Base-by-base conservation (phyloP, 2,329 filamentous ascomycete species). In the Cercospora sp. region DNA sequence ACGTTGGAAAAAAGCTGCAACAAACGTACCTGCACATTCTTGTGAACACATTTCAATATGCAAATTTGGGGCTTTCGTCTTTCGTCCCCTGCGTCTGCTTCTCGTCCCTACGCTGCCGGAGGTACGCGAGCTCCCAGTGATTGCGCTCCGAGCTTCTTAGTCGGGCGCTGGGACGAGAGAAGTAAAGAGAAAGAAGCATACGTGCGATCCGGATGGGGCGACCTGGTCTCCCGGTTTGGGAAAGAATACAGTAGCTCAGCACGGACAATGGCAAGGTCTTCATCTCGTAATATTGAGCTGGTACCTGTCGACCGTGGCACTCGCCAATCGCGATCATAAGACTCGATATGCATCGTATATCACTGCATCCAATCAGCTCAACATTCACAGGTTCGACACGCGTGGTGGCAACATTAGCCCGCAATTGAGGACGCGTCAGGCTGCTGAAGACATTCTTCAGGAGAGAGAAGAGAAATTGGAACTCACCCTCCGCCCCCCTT, bases 341-440 rank as follows among this genome's bases (percentile, higher is more conserved):
- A 71, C 68, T 18, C 69, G 65, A 40, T 71, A 71, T 26, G 68
- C 68, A 53, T 71, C 69, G 32, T 71, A 71, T 28, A 71, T 70
- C n/a, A 71, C 69, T 71, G 13, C 18, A n/a, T 37, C 55, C 30
- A 37, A 30, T 59, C 32, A 59, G 55, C 9, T 21, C 21, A 13
- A 32, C 40, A 18, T 18, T 49, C 32, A 9, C 13, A 30, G 12
- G 13, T 43, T n/a, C 37, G 37, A 2, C 12, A 55, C 2, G 49
- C 21, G 16, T 26, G n/a, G 49, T 28, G 24, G 16, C 16, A 55
- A 3, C 24, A 24, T 16, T 13, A 55, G 12, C 16, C 13, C 13
- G 49, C 24, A 30, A 18, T 26, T 28, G 16, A 16, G 5, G 7
- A 24, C 26, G 24, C 21, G 24, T 28, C 24, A 24, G 28, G 12